Conservation (phyloP, 1,284 basidiomycete genomes). For the Ustilago vetiveriae region DNA sequence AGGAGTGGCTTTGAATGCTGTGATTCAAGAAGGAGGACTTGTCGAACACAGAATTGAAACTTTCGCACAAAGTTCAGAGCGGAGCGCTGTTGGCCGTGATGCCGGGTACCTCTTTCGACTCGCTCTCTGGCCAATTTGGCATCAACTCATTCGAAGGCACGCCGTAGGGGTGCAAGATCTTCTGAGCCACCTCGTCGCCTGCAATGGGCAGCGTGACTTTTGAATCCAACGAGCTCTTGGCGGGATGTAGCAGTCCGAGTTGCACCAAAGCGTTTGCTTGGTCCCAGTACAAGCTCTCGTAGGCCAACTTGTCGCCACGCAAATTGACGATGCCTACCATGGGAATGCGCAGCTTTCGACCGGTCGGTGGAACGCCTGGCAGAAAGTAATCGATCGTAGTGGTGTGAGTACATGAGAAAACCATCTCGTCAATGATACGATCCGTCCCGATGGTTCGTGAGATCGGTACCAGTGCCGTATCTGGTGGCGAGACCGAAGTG, state of each 20-base stretch:
- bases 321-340: conserved; percentile 43
- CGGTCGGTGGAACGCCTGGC: conserved; percentile 28
- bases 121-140: conserved; percentile 36
- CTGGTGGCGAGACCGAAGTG: conserved; percentile 20
- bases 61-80: too few relatives aligned
- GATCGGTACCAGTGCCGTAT: conserved; percentile 20
- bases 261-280: conserved; percentile 32
- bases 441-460: conserved; percentile 25
- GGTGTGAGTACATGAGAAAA: conserved; percentile 34
- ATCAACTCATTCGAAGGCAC: conserved; percentile 26
- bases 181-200: conserved; percentile 31
- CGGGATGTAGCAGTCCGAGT: conserved; percentile 15
- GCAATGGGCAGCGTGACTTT: conserved; percentile 20
- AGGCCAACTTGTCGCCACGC: conserved; percentile 37
- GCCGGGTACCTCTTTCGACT: conserved; percentile 12
- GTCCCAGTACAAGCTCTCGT: conserved; percentile 42
- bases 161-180: conserved; percentile 38
- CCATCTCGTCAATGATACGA: conserved; percentile 41
- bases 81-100: not conserved
- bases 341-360: conserved; percentile 22
- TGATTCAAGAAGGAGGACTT: too few relatives aligned
- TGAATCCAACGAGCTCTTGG: conserved; percentile 9
- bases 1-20: too few relatives aligned
- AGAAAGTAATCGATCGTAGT: conserved; percentile 38
- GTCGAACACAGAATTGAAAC: too few relatives aligned